phyloP scores from a whole-genome alignment of 192 early-diverging fungal species.

The Mycoemilia scoparia region DNA sequence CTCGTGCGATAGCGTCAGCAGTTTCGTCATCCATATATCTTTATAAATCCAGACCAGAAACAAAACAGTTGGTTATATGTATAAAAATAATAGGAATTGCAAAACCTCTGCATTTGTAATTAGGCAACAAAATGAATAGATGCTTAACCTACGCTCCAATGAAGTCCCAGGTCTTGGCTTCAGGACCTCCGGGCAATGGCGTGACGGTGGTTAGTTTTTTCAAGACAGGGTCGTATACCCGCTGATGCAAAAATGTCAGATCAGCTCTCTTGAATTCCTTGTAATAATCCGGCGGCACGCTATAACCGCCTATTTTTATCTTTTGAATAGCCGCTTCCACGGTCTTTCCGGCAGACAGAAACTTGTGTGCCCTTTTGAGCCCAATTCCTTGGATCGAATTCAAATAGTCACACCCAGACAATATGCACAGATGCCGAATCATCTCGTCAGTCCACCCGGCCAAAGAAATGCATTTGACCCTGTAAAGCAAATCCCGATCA shows the following conservation, averaged over 20 bases:
- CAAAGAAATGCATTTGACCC: constrained; percentile 29
- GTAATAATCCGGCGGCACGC: constrained; percentile 47
- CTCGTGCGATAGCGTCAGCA: constrained; percentile 1
- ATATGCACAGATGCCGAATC: constrained; percentile 81
- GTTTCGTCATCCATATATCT: background rate
- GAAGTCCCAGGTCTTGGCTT: constrained; percentile 32
- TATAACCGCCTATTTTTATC: constrained; percentile 25
- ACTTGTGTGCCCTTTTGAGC: constrained; percentile 52
- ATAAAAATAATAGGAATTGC: background rate
- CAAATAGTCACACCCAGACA: constrained; percentile 97
- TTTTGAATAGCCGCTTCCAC: constrained; percentile 32
- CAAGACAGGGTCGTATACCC: constrained; percentile 59
- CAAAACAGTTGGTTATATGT: constrained; percentile 2
- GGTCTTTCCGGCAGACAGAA: constrained; percentile 36
- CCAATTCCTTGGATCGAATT: constrained; percentile 71
- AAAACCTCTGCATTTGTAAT: background rate
- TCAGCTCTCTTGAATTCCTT: constrained; percentile 55
- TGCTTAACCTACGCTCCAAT: constrained; percentile 46
- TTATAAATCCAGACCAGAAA: background rate
- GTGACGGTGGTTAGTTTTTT: constrained; percentile 37
- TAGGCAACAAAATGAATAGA: constrained; percentile 32
- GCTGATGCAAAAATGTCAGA: constrained; percentile 73
- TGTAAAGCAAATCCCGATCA: constrained; percentile 27
- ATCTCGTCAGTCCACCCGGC: constrained; percentile 33
- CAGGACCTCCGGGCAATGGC: constrained; percentile 28